Evolutionary conservation across 352 stramenopile species (phyloP).

Genomic region (Pythium volutum): DNA sequence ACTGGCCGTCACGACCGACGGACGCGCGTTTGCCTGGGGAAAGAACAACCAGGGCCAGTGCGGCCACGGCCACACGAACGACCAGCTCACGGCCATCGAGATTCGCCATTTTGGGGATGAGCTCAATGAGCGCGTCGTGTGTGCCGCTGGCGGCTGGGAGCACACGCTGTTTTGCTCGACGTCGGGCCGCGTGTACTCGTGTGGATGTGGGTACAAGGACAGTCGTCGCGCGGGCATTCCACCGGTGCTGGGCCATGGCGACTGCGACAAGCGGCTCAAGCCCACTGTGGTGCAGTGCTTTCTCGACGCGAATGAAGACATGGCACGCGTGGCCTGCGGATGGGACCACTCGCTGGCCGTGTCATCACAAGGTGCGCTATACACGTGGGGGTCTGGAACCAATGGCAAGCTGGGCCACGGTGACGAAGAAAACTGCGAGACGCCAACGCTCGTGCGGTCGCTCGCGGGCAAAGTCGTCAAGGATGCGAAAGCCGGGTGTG

Average conservation of each 20-base stretch:
- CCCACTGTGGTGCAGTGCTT: constrained; percentile 51
- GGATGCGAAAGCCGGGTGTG: constrained; percentile 76
- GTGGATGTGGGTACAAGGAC: constrained; percentile 83
- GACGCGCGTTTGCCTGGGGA: constrained; percentile 60
- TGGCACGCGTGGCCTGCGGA: constrained; percentile 61
- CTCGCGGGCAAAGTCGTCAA: constrained; percentile 52
- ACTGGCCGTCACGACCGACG: constrained; percentile 54
- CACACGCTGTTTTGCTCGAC: constrained; percentile 72
- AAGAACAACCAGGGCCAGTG: constrained; percentile 89
- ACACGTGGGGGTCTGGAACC: constrained; percentile 75
- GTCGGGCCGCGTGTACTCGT: constrained; percentile 68
- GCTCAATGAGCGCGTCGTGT: constrained; percentile 41
- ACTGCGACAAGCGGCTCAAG: constrained; percentile 63
- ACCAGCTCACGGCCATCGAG: constrained; percentile 56
- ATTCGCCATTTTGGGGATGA: constrained; percentile 54
- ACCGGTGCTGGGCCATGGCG: constrained; percentile 73
- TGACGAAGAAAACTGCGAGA: constrained; percentile 74
- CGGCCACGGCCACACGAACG: constrained; percentile 72
- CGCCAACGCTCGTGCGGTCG: constrained; percentile 46
- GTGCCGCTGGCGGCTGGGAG: constrained; percentile 74
- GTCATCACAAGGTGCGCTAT: constrained; percentile 49
- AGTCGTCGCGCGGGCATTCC: constrained; percentile 73
- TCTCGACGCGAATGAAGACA: constrained; percentile 53
- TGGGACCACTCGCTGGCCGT: constrained; percentile 85
- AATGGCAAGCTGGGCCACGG: constrained; percentile 84